Evolutionary conservation across 768 basidiomycete genomes (phyloP), one percentile per base, ranked within the genome.

Genomic region (Leccinum truebloodii): DNA sequence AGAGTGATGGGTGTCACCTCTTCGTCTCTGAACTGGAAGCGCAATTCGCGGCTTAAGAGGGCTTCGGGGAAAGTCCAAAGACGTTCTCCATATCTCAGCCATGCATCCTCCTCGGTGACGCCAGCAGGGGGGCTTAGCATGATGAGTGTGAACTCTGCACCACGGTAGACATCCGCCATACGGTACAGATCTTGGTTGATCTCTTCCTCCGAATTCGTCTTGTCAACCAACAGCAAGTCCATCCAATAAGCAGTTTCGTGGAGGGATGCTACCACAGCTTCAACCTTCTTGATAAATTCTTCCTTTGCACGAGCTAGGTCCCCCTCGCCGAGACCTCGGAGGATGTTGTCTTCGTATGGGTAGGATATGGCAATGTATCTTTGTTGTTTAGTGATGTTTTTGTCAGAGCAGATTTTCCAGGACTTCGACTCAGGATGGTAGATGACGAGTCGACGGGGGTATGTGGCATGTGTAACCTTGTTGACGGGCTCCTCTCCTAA

Each of bases 71-170:
- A n/a, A n/a, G n/a, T n/a, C n/a, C n/a, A n/a, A n/a, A n/a, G n/a
- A n/a, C n/a, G n/a, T n/a, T n/a, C n/a, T n/a, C n/a, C n/a, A n/a
- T n/a, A n/a, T n/a, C n/a, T n/a, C n/a, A n/a, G n/a, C n/a, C n/a
- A n/a, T n/a, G n/a, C n/a, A n/a, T n/a, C n/a, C n/a, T n/a, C n/a
- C n/a, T n/a, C n/a, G n/a, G n/a, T n/a, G n/a, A n/a, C n/a, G n/a
- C n/a, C n/a, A n/a, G n/a, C n/a, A n/a, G n/a, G n/a, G n/a, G n/a
- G n/a, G n/a, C n/a, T n/a, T n/a, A n/a, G 58, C 51, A 70, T 55
- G 50, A 72, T 68, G 7, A 69, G 60, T 4, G 71, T 69, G 56
- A 70, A 72, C 50, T 63, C 56, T 14, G 68, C 68, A 1, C 55
- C 24, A 12, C 58, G 62, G 34, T 70, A 69, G 7, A 70, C 57